Evolutionary conservation across 78 protist species (phyloP).

Genomic region (Dictyostelium capitatum): DNA sequence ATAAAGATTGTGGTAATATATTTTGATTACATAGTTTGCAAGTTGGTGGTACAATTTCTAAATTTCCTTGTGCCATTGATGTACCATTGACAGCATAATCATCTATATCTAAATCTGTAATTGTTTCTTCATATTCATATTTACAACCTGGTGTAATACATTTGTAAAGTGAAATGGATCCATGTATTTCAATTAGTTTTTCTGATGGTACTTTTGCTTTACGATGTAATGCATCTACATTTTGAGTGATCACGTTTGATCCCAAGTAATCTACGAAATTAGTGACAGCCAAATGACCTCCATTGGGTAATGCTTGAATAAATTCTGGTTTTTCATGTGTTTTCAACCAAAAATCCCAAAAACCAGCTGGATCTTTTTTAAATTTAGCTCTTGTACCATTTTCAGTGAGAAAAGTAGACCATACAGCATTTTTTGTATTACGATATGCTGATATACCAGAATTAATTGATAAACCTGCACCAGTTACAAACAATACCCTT

Average conservation of each 20-base stretch:
- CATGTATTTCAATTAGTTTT: constrained; percentile 70
- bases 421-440: constrained; percentile 35
- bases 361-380: constrained; percentile 28
- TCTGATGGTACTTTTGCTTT: constrained; percentile 39
- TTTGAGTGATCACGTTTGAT: constrained; percentile 65
- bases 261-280: constrained; percentile 39
- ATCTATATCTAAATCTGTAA: constrained; percentile 35
- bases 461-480: constrained; percentile 53
- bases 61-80: constrained; percentile 41
- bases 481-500: constrained; percentile 62
- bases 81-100: constrained; percentile 56
- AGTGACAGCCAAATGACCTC: constrained; percentile 70
- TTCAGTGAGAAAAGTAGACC: constrained; percentile 46
- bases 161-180: constrained; percentile 76
- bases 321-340: constrained; percentile 80
- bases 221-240: constrained; percentile 65
- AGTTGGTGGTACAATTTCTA: constrained; percentile 60
- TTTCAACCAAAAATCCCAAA: constrained; percentile 52
- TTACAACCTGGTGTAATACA: constrained; percentile 56
- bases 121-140: constrained; percentile 37
- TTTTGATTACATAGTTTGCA: constrained; percentile 52
- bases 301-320: constrained; percentile 69
- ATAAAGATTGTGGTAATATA: constrained; percentile 75
- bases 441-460: constrained; percentile 55
- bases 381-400: constrained; percentile 81